Conservation (phyloP, 345 rosid species). For the Syzygium grande region DNA sequence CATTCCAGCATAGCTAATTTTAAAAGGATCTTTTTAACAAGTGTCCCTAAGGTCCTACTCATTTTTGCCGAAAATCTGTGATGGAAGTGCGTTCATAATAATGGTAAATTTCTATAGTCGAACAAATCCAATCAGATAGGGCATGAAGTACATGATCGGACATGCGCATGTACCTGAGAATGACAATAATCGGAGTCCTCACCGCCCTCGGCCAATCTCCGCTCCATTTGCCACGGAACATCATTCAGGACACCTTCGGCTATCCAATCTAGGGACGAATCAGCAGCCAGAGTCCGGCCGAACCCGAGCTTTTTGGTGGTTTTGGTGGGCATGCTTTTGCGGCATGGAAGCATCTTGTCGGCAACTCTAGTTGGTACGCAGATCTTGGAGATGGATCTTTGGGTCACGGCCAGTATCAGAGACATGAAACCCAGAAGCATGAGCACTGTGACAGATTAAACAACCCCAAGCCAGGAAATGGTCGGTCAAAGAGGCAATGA, state of each 20-base stretch:
- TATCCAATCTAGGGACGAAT: background rate
- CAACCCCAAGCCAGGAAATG: background rate
- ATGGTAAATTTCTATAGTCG: background rate
- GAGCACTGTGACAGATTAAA: constrained; percentile 32
- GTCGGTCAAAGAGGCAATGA: background rate
- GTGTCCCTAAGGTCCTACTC: background rate
- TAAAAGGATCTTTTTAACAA: background rate
- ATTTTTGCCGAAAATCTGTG: background rate
- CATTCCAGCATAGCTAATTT: background rate
- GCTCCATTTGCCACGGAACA: background rate
- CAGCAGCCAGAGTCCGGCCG: background rate
- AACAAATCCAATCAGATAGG: background rate
- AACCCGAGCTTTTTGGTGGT: background rate
- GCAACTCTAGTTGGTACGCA: constrained; percentile 45
- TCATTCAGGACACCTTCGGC: background rate
- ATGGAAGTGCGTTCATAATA: background rate
- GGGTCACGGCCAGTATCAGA: constrained; percentile 43
- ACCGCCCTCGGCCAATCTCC: constrained; percentile 16
- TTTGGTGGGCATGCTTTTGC: background rate
- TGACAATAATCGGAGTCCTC: constrained; percentile 21
- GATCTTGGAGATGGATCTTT: constrained; percentile 39
- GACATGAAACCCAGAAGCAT: constrained; percentile 79
- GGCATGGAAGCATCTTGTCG: constrained; percentile 55
- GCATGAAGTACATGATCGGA: background rate
- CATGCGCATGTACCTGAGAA: constrained; percentile 27